Evolutionary conservation across 2,329 filamentous ascomycete genomes (phyloP), one percentile per base, ranked within the genome.

Genomic region (Ceratocystis huliohia): DNA sequence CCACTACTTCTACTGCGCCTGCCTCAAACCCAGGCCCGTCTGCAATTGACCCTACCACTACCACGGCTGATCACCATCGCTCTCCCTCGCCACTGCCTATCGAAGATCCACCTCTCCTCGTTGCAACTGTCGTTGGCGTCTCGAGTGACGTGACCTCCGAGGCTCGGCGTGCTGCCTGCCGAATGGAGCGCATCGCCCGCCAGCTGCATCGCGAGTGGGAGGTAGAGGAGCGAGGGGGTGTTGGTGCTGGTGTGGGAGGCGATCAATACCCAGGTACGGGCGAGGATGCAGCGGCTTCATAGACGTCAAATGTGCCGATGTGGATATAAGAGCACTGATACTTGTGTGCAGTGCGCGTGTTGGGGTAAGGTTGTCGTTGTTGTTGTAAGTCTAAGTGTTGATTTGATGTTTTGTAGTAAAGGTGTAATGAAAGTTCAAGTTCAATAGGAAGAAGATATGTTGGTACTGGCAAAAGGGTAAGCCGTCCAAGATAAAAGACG

Each of bases 151-250:
- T 65, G 10, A 77, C 81, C 6, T 75, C 77, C 8, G 81, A 84
- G 67, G 83, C 82, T 1, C 76, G 81, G 8, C 77, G 79, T 59
- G 81, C 82, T 0, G 80, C 80, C 0, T 78, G 77, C 0, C 76
- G 78, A 66, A 72, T 86, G 10, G 83, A 86, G 74, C 77, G 77
- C 64, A 75, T 84, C 2, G 84, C 80, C 1, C 74, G 78, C 67
- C 78, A 80, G 61, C 80, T 86, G 61, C 84, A 86, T 72, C 74
- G 75, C 30, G 78, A 80, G 68, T 84, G 82, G 81, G 72, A 73
- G 1, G 75, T 74, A 25, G 75, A 77, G 65, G 69, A 73, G 44
- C 53, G 45, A 25, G 33, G 59, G 30, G 33, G 50, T 30, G 15
- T 28, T n/a, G 25, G 44, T 22, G 30, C 22, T 17, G 46, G 25